Base-by-base conservation (phyloP, 164 flowering plant genomes). In the Kingdonia uniflora region DNA sequence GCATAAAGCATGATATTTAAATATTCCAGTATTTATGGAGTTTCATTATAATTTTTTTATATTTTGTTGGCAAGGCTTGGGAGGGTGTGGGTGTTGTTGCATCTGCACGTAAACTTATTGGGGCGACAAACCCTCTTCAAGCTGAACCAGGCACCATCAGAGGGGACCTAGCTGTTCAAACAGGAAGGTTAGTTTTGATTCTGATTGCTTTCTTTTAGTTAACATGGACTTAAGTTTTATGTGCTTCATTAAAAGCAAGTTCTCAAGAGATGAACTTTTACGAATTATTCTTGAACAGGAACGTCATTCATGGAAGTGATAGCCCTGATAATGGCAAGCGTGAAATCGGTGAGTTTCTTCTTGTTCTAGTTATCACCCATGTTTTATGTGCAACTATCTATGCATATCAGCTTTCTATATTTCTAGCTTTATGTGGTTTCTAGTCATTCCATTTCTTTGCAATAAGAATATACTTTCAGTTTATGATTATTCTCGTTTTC, bases 111-210 rank as follows among this genome's bases (percentile, higher is more conserved):
- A 92, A 88, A 71, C 67, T 92, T 47, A 92, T 92, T 45, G 97
- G 99, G 35, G 73, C 79, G 8, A 88, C 99, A 54, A 76, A 92
- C 76, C 99, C 99, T 65, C 90, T 92, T 63, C 72, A 84, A 68
- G 97, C 97, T 55, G 89, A 81, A 69, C 97, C 99, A 10, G 99
- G 99, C 63, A 88, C 99, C 29, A 88, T 92, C 54, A 76, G 96
- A 77, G 96, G 99, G 52, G 99, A 92, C 63, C 79, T 92, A 57
- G 95, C 99, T 19, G 84, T 92, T 66, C 89, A 88, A 75, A 89
- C 97, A 38, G 95, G 95, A 86, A 88, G 97, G 99, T 92, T 54
- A 45, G 74, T 6, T 29, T 46, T 38, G 14, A 48, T 11, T 26
- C 17, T 61, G 25, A 16, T 26, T n/a, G 25, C 37, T n/a, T 40